Evolutionary conservation across 1,139 yeast genomes (phyloP), one percentile per base, ranked within the genome.

Genomic region (Pneumocystis wakefieldiae): DNA sequence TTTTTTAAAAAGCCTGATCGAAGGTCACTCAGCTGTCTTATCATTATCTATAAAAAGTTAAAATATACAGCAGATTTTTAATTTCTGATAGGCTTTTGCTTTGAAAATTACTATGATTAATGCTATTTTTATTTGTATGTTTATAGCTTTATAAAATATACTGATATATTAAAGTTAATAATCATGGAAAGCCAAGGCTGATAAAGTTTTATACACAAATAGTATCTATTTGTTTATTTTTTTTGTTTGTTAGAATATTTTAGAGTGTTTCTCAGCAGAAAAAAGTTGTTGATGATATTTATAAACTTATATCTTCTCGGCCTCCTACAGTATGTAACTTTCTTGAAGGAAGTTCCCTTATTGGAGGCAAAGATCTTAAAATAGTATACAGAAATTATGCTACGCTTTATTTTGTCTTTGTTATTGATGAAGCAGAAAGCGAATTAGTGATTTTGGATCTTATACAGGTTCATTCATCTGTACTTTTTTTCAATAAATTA

Each of bases 381-480:
- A 96, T 92, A 65, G 91, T 92, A 41, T 92, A 92, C 75, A 80
- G 97, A 66, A 95, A 90, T 71, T 92, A 91, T 72, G 97, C 98
- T 19, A 91, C 98, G 0, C 77, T 92, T 37, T 92, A 88, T 74
- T 92, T 92, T 76, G 96, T 94, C 41, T 90, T 94, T 72, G 84
- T 94, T 57, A 97, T 91, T 14, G 98, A 94, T 74, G 95, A 87
- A 68, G 96, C 90, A 72, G 99, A 92, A 73, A 84, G 92, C 36
- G 98, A 92, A 73, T 79, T 92, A 64, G 98, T 97, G 2, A 91
- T 92, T 61, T 75, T 92, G 61, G 99, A 92, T 73, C 77, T 92
- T 71, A 92, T 94, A 66, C 98, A 94, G 72, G 97, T 39, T 12
- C 10, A 32, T 53, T 39, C 28, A 57, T 17, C 4, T 8, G 12